A percentile compares a stretch with the other conserved stretches of the same genome.
Evolutionary conservation across 2,329 filamentous ascomycete species (phyloP).

Genomic region (Hypoxylon sp.): DNA sequence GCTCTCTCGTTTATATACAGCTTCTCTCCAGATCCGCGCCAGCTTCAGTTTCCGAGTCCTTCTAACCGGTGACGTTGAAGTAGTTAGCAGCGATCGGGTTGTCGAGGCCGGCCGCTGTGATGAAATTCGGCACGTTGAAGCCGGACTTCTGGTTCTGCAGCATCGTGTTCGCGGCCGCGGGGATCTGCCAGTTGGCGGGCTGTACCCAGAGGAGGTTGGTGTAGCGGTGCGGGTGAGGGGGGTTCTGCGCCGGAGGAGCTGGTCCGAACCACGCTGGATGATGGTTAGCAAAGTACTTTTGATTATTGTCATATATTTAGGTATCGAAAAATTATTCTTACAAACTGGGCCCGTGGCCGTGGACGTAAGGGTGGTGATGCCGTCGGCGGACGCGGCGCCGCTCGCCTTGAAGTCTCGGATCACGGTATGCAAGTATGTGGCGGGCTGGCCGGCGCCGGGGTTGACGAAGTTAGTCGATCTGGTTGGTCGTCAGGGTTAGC

Average conservation of each 20-base stretch:
- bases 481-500: constrained; percentile 17
- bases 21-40: background rate
- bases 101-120: constrained; percentile 47
- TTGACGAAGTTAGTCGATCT: constrained; percentile 50
- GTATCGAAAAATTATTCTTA: background rate
- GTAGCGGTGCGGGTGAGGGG: constrained; percentile 54
- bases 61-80: constrained; percentile 51
- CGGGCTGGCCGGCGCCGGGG: constrained; percentile 42
- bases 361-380: constrained; percentile 42
- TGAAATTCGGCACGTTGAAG: constrained; percentile 51
- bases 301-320: background rate
- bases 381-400: constrained; percentile 36
- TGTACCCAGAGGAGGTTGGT: constrained; percentile 55
- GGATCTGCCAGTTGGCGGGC: constrained; percentile 51
- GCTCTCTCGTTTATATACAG: constrained; percentile 29
- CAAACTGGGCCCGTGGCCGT: constrained; percentile 43
- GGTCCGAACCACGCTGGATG: constrained; percentile 47
- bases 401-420: constrained; percentile 49
- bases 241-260: constrained; percentile 51
- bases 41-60: background rate
- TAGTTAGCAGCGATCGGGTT: constrained; percentile 51
- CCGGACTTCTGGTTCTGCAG: constrained; percentile 50
- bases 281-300: background rate
- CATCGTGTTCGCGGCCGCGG: constrained; percentile 48
- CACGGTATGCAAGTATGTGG: constrained; percentile 50